Base-by-base conservation (phyloP, 768 basidiomycete genomes). In the Pholiota microspora region DNA sequence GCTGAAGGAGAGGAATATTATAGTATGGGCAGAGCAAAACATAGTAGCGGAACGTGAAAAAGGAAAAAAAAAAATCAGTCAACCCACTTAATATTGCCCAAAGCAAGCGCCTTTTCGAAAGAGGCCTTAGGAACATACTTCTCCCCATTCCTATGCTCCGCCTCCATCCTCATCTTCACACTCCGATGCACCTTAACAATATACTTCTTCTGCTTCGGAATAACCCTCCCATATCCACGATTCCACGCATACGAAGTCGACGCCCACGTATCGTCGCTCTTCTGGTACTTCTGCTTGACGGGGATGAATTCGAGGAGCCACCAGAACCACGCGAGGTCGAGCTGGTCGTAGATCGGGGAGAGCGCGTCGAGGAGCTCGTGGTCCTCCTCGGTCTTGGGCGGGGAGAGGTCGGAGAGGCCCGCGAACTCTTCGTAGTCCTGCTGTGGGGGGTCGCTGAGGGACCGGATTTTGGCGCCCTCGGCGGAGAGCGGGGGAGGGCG, bases 151-250 rank as follows among this genome's bases (percentile, higher is more conserved):
- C 62, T 62, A 48, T 69, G 66, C 29, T 71, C 62, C 0, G 83
- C 78, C 28, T 83, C 79, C 74, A 83, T 75, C 54, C 85, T 73
- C 60, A 77, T 71, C 69, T 77, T 76, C 24, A 84, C 82, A 44
- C 73, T 76, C 42, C 79, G 62, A 59, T 83, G 81, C 7, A 82
- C 68, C 54, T 73, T 73, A n/a, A 80, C 67, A 12, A 72, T 71
- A 1, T 54, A 45, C 16, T 13, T 23, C 45, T 45, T 45, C 49
- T 63, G 56, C 29, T 62, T 65, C 55, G 73, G 76, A 13, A 82
- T 71, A 62, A 61, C 54, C 18, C 79, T 67, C 16, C 73, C 74
- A 0, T 52, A 27, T 0, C 76, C 79, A 50, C 71, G 10, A 55
- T 80, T 80, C 53, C 55, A 59, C 15, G 60, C 51, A 18, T 65